A percentile compares a stretch with the other conserved stretches of the same genome.
These are phyloP conservation scores for Pyrus bretschneideri DNA, from an alignment of 306 rosid species.

Conservation along the genomic window DNA sequence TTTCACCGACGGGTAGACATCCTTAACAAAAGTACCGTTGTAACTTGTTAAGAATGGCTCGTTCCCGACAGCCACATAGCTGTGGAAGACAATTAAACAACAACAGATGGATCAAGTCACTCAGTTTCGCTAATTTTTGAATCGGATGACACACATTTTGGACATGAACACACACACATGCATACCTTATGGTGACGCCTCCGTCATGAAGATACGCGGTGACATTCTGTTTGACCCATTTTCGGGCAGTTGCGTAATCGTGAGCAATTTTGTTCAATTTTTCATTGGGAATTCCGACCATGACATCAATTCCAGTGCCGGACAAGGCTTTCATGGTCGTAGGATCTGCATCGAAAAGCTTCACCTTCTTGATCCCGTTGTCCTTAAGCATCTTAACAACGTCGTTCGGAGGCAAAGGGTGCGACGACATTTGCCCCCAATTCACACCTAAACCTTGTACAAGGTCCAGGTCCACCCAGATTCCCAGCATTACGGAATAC, in stretches of 20 bases:
- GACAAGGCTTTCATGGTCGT: slow-evolving; percentile 44
- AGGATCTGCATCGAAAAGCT: slow-evolving; percentile 63
- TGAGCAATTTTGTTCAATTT: slow-evolving; percentile 26
- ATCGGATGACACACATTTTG: not conserved
- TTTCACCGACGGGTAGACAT: slow-evolving; percentile 54
- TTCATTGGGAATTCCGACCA: slow-evolving; percentile 67
- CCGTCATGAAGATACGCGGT: slow-evolving; percentile 29
- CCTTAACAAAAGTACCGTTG: slow-evolving; percentile 26
- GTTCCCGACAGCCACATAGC: slow-evolving; percentile 73
- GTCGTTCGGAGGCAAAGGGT: slow-evolving; percentile 33
- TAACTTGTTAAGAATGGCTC: slow-evolving; percentile 63
- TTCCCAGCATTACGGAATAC: slow-evolving; percentile 6
- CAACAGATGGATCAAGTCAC: no score
- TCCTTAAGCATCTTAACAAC: slow-evolving; percentile 52
- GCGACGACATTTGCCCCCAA: slow-evolving; percentile 63
- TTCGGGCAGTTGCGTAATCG: slow-evolving; percentile 10
- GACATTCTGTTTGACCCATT: slow-evolving; percentile 59
- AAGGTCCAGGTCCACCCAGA: not conserved
- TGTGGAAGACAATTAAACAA: slow-evolving; percentile 1
- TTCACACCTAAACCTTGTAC: slow-evolving; percentile 45
- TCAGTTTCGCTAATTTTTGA: no score
- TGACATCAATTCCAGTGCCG: slow-evolving; percentile 47
- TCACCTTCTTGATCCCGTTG: slow-evolving; percentile 48
- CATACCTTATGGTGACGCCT: slow-evolving; percentile 50
- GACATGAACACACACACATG: not conserved